Evolutionary conservation across 345 rosid species (phyloP).

Genomic region (Sonneratia caseolaris): DNA sequence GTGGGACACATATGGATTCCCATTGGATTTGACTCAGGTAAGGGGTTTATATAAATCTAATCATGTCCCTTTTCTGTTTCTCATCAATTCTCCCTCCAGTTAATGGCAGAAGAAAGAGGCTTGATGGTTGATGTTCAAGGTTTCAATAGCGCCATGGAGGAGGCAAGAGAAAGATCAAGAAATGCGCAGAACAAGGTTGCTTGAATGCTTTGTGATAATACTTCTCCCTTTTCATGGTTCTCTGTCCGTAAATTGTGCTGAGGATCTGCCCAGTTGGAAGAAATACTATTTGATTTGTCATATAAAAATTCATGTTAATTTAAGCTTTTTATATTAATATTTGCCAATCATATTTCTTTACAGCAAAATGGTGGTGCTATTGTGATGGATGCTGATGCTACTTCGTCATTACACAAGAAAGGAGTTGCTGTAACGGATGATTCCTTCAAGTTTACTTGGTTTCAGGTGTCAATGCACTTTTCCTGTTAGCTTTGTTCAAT

Average conservation of each 20-base stretch:
- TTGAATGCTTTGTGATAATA: not conserved
- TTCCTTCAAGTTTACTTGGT: slow-evolving; percentile 71
- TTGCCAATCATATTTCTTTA: not conserved
- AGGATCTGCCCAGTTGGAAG: not conserved
- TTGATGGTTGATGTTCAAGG: slow-evolving; percentile 74
- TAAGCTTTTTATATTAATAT: no score
- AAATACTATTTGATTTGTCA: not conserved
- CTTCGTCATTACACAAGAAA: slow-evolving; percentile 62
- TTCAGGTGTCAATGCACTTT: slow-evolving; percentile 30
- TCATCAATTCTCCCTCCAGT: slow-evolving; percentile 28
- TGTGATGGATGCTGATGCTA: slow-evolving; percentile 90
- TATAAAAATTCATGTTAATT: not conserved
- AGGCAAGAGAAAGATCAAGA: slow-evolving; percentile 90
- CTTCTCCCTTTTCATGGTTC: not conserved
- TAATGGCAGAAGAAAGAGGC: slow-evolving; percentile 95
- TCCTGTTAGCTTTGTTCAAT: not conserved
- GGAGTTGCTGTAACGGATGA: slow-evolving; percentile 67
- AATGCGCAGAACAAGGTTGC: slow-evolving; percentile 77
- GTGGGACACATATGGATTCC: slow-evolving; percentile 98
- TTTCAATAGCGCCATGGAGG: slow-evolving; percentile 73
- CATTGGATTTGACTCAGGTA: slow-evolving; percentile 95
- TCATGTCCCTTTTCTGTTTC: not conserved
- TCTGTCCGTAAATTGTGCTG: not conserved
- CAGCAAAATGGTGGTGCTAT: slow-evolving; percentile 91
- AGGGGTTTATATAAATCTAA: slow-evolving; percentile 1